Base-by-base conservation (phyloP, 1,284 basidiomycete genomes). In the Moniliella sp. region DNA sequence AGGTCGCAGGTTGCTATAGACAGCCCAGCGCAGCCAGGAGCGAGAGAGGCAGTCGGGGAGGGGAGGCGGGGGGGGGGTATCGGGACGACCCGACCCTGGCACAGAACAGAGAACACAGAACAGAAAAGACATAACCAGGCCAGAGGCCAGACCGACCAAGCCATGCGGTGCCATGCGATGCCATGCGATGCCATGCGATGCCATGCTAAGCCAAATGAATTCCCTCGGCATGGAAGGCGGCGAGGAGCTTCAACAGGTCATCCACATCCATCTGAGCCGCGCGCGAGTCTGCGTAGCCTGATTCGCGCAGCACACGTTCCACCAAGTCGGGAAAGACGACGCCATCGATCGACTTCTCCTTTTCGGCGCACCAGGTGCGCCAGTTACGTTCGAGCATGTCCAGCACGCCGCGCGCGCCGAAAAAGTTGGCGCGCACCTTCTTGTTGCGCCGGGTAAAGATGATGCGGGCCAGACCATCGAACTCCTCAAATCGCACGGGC, bases 341-440 rank as follows among this genome's bases (percentile, higher is more conserved):
- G 10, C 36, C 33, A 18, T 39, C 34, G 5, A 44, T 33, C 11
- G 15, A 14, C 25, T 33, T 15, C 8, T 40, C 70, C 43, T 76
- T 74, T 52, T 80, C 70, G 2, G 82, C 73, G 52, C 80, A 77
- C 78, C 81, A 91, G n/a, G 84, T 91, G 61, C 75, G 74, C 68
- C 79, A 79, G 61, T 94, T 97, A 51, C 73, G 73, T 63, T 93
- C 86, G 41, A 94, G 62, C 77, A 97, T 80, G 48, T 86, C 79
- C 53, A 79, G 70, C 9, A 97, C 83, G 2, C 88, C 88, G 57
- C 80, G 84, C 3, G 86, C 84, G 65, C 74, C 72, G 21, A 55
- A 55, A 59, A 73, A 94, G 47, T 74, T 79, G 5, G 77, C 83
- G 48, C 86, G 72, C 0, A 83, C 65, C 3, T 74, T 83, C 66